These are phyloP conservation scores for Hibiscus trionum DNA, from an alignment of 345 rosid genomes.

Conservation along the genomic window DNA sequence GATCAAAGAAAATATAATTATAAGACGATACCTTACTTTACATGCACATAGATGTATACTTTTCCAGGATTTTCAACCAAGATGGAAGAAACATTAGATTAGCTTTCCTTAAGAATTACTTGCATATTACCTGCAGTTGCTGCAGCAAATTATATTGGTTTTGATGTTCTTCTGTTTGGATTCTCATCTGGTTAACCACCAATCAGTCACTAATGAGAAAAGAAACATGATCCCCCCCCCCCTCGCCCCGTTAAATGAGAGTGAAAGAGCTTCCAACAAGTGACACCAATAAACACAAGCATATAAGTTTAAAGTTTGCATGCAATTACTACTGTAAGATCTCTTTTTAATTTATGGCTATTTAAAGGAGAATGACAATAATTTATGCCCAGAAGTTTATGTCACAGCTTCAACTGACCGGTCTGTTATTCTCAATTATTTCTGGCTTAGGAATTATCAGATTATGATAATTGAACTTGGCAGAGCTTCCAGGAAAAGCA, in stretches of 20 bases:
- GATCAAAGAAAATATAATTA: constrained; percentile 7
- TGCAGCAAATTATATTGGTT: not conserved
- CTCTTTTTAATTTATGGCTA: not conserved
- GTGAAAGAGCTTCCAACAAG: not conserved
- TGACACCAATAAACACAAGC: not conserved
- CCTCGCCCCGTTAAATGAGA: not conserved
- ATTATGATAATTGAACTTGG: not conserved
- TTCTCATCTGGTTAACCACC: constrained; percentile 13
- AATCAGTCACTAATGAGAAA: not conserved
- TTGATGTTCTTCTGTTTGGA: constrained; percentile 16
- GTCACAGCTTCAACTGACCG: constrained; percentile 16
- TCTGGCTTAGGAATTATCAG: constrained; percentile 6
- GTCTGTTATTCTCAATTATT: constrained; percentile 7
- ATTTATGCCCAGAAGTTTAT: not conserved
- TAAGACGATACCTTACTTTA: not conserved
- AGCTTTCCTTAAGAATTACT: constrained; percentile 1
- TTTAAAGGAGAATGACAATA: not conserved
- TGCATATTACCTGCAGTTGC: constrained; percentile 11
- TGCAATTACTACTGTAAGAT: not conserved
- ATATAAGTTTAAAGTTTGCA: not conserved
- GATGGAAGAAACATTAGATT: not conserved
- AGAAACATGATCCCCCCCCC: not conserved
- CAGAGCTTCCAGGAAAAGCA: constrained; percentile 13
- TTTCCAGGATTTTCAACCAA: not conserved
- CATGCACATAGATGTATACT: not conserved